Evolutionary conservation across 192 early-diverging fungal species (phyloP).

Genomic region (Jimgerdemannia lactiflua): DNA sequence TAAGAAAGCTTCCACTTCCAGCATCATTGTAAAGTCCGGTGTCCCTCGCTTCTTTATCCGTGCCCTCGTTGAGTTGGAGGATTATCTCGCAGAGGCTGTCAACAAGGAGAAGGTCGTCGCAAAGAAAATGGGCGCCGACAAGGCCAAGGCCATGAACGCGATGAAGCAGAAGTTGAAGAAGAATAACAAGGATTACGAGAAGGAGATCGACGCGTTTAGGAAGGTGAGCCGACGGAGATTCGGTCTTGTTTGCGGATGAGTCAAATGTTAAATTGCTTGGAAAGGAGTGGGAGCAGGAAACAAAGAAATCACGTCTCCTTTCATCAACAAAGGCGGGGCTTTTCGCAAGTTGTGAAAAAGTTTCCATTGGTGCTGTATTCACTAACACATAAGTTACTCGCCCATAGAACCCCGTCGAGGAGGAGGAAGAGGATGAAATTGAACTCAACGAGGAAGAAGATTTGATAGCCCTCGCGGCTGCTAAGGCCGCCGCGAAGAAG

Average conservation of each 20-base stretch:
- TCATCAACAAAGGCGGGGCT: no score
- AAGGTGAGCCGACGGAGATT: slow-evolving; percentile 25
- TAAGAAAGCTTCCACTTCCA: slow-evolving; percentile 48
- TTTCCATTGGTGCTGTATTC: no score
- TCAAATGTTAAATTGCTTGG: no score
- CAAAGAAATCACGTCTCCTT: no score
- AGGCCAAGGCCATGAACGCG: slow-evolving; percentile 81
- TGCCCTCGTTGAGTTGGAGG: slow-evolving; percentile 72
- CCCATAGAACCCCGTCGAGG: slow-evolving; percentile 38
- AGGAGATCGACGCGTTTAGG: slow-evolving; percentile 65
- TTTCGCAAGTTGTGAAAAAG: no score
- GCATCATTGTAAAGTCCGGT: slow-evolving; percentile 47
- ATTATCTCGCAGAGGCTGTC: slow-evolving; percentile 59
- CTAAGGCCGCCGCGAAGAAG: slow-evolving; percentile 4
- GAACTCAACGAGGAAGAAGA: slow-evolving; percentile 10
- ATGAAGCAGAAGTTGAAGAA: slow-evolving; percentile 96
- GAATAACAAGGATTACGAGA: slow-evolving; percentile 74
- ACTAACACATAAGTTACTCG: background rate
- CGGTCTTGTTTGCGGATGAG: no score
- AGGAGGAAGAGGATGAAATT: slow-evolving; percentile 41
- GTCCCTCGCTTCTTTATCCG: slow-evolving; percentile 75
- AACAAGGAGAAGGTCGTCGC: slow-evolving; percentile 67
- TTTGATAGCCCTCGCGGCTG: background rate
- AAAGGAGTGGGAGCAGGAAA: no score
- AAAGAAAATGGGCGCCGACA: slow-evolving; percentile 83